phyloP scores from a whole-genome alignment of 2,329 filamentous ascomycete genomes.

The Hirsutella minnesotensis region DNA sequence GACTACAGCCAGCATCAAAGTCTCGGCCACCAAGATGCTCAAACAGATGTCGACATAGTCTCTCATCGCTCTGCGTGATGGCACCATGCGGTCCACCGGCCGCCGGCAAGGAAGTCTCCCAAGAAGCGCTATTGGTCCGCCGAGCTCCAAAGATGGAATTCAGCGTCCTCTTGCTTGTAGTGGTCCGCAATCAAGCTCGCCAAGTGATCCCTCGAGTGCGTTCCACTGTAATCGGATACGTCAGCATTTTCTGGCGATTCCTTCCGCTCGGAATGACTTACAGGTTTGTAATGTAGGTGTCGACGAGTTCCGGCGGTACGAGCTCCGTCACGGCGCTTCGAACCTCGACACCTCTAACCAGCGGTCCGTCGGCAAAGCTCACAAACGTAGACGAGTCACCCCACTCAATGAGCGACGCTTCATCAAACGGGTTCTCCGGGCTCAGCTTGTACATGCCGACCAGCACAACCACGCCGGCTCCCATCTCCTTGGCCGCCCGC shows the following conservation, averaged over 20 bases:
- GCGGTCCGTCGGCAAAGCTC: conserved; percentile 63
- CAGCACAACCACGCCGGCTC: conserved; percentile 77
- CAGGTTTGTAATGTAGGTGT: conserved; percentile 75
- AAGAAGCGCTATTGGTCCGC: not conserved
- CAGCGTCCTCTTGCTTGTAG: conserved; percentile 62
- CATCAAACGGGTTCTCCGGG: conserved; percentile 76
- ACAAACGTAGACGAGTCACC: conserved; percentile 70
- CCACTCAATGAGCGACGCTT: conserved; percentile 74
- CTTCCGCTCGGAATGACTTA: conserved; percentile 18
- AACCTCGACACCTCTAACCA: conserved; percentile 68
- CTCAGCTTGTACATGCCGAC: conserved; percentile 90
- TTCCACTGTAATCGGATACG: conserved; percentile 33
- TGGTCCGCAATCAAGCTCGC: conserved; percentile 64
- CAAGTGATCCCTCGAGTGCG: conserved; percentile 59
- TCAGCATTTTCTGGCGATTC: not conserved
- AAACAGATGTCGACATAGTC: no score
- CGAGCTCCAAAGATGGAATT: conserved; percentile 36
- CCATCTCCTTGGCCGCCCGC: conserved; percentile 69
- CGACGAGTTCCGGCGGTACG: conserved; percentile 62
- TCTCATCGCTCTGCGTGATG: no score
- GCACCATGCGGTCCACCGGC: no score
- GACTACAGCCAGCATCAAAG: no score
- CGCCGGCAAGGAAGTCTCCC: not conserved
- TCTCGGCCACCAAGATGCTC: no score
- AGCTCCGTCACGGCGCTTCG: conserved; percentile 75